phyloP scores from a whole-genome alignment of 805 yeast genomes.

The Candida taoyuanica region DNA sequence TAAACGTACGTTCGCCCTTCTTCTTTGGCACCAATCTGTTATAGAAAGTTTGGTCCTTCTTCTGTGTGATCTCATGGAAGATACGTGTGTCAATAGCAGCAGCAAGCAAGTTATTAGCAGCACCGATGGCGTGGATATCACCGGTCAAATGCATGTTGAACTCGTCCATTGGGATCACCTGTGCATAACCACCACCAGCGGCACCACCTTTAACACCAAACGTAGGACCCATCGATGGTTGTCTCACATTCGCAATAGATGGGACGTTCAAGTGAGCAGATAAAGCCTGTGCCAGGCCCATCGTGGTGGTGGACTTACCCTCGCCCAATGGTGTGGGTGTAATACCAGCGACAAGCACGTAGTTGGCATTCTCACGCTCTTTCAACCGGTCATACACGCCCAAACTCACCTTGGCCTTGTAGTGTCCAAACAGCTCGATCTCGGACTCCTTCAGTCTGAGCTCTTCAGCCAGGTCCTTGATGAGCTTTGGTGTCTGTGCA shows the following conservation, averaged over 20 bases:
- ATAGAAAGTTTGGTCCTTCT: slow-evolving; percentile 63
- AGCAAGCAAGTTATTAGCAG: slow-evolving; percentile 75
- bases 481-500: slow-evolving; percentile 67
- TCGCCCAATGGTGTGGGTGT: slow-evolving; percentile 86
- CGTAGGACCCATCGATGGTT: slow-evolving; percentile 87
- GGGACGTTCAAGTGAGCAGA: slow-evolving; percentile 69
- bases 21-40: slow-evolving; percentile 72
- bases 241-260: slow-evolving; percentile 78
- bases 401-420: slow-evolving; percentile 72
- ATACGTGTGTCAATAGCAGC: slow-evolving; percentile 86
- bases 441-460: slow-evolving; percentile 64
- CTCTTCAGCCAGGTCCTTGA: slow-evolving; percentile 63
- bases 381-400: slow-evolving; percentile 58
- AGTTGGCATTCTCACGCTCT: slow-evolving; percentile 60
- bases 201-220: slow-evolving; percentile 90
- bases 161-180: slow-evolving; percentile 86
- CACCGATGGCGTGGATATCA: slow-evolving; percentile 80
- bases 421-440: slow-evolving; percentile 69
- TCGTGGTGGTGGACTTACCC: slow-evolving; percentile 81
- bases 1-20: slow-evolving; percentile 64
- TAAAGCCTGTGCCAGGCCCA: slow-evolving; percentile 76
- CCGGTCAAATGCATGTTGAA: slow-evolving; percentile 84
- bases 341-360: slow-evolving; percentile 75
- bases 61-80: slow-evolving; percentile 77
- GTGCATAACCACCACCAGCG: slow-evolving; percentile 87